phyloP scores from a whole-genome alignment of 306 rosid species.

The barrel medic (Medicago truncatula) region MtrunA17r5.0-ANR NC_053044.1:37954501-37955000 shows the following conservation, averaged over 20 bases:
- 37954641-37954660: not conserved
- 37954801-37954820: too few relatives aligned
- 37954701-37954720: not conserved
- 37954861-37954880: not conserved
- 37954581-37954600: not conserved
- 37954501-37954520: not conserved
- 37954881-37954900: not conserved
- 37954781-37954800: too few relatives aligned
- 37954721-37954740: not conserved
- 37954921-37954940: constrained; percentile 18
- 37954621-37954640: not conserved
- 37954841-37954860: not conserved
- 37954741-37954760: not conserved
- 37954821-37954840: too few relatives aligned
- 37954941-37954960: constrained; percentile 8
- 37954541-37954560: not conserved
- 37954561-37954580: not conserved
- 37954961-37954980: not conserved
- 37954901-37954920: not conserved
- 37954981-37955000: not conserved
- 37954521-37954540: too few relatives aligned
- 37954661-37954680: not conserved
- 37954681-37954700: not conserved
- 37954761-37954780: not conserved
- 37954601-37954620: not conserved